phyloP scores from a whole-genome alignment of 805 yeast genomes.

The Schizosaccharomyces osmophilus region DNA sequence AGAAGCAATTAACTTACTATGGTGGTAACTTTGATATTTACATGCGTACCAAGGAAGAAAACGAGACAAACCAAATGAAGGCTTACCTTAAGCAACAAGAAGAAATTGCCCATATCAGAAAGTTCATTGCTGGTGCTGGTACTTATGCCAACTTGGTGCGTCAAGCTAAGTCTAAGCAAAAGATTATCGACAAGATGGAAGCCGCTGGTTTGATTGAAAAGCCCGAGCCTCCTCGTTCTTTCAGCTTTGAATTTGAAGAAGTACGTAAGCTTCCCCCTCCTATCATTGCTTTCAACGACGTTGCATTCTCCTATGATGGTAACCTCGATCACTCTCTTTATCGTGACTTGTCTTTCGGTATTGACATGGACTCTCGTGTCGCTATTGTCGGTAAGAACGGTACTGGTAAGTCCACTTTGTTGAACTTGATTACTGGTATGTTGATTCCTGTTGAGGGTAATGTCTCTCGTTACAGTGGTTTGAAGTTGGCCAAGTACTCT shows the following conservation, averaged over 20 bases:
- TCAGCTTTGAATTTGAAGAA: slow-evolving; percentile 79
- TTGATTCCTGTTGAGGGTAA: slow-evolving; percentile 77
- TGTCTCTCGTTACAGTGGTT: slow-evolving; percentile 90
- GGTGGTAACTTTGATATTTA: slow-evolving; percentile 99
- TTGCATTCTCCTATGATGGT: slow-evolving; percentile 59
- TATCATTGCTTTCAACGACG: slow-evolving; percentile 85
- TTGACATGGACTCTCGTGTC: slow-evolving; percentile 96
- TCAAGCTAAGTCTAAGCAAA: slow-evolving; percentile 97
- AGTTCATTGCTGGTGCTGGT: slow-evolving; percentile 98
- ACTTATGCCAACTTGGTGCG: slow-evolving; percentile 95
- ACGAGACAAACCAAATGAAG: slow-evolving; percentile 94
- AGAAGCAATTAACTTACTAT: slow-evolving; percentile 39
- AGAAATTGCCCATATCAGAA: slow-evolving; percentile 92
- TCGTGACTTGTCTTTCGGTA: slow-evolving; percentile 82
- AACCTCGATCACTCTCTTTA: slow-evolving; percentile 70
- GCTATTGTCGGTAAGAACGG: slow-evolving; percentile 98
- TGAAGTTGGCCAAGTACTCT: slow-evolving; percentile 93
- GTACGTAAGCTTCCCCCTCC: slow-evolving; percentile 98
- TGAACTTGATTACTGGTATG: slow-evolving; percentile 91
- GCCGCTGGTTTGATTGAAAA: slow-evolving; percentile 87
- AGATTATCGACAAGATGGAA: slow-evolving; percentile 98
- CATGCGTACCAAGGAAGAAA: slow-evolving; percentile 77
- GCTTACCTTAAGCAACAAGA: slow-evolving; percentile 94
- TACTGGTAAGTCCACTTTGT: slow-evolving; percentile 90
- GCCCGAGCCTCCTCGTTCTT: slow-evolving; percentile 79